Conservation (phyloP, 1,284 basidiomycete genomes). For the Cystobasidium sp. region DNA sequence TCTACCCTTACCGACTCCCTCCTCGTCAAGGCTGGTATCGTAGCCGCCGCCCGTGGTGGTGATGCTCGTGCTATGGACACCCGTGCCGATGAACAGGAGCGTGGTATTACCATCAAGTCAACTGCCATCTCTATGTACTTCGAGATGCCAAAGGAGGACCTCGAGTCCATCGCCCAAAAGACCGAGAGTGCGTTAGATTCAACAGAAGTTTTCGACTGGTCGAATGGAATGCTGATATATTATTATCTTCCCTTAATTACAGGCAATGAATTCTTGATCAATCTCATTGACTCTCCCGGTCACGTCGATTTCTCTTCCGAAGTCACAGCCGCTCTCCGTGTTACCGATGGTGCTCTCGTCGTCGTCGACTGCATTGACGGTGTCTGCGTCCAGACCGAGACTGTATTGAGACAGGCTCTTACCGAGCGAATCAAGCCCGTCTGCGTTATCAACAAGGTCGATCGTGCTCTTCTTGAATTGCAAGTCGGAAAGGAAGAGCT, state of each 20-base stretch:
- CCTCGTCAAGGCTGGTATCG: slow-evolving; percentile 99
- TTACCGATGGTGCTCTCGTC: slow-evolving; percentile 82
- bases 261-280: slow-evolving; percentile 98
- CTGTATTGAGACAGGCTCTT: slow-evolving; percentile 95
- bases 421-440: slow-evolving; percentile 99
- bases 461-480: slow-evolving; percentile 98
- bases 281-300: slow-evolving; percentile 99
- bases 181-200: slow-evolving; percentile 69
- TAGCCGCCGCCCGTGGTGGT: slow-evolving; percentile 92
- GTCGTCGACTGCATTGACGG: slow-evolving; percentile 99
- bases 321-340: slow-evolving; percentile 98
- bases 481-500: slow-evolving; percentile 97
- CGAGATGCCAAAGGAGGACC: slow-evolving; percentile 87
- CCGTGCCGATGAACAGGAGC: slow-evolving; percentile 97
- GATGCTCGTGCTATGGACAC: slow-evolving; percentile 99
- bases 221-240: background rate
- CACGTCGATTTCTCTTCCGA: slow-evolving; percentile 99
- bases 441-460: slow-evolving; percentile 99
- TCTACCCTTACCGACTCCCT: slow-evolving; percentile 99
- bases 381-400: slow-evolving; percentile 99
- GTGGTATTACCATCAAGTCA: slow-evolving; percentile 99
- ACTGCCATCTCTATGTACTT: slow-evolving; percentile 99
- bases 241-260: slow-evolving; percentile 38
- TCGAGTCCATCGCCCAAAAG: slow-evolving; percentile 86
- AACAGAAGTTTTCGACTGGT: background rate